Conservation (phyloP, 805 yeast species). For the Schizosaccharomyces lindneri region DNA sequence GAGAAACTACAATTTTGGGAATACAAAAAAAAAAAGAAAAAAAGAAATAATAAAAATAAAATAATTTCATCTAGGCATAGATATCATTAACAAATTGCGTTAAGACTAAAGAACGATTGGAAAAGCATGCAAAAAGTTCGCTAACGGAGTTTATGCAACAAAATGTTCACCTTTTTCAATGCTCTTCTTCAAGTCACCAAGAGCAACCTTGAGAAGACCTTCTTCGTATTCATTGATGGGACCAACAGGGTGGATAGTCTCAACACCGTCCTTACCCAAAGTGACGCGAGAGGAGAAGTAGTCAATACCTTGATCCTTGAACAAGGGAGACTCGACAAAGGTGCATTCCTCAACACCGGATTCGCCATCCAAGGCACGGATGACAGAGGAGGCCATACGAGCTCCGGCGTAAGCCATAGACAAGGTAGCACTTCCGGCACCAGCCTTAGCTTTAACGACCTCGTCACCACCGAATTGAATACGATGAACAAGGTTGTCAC, state of each 20-base stretch:
- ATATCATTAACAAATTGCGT: no score
- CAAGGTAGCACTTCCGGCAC: conserved; percentile 81
- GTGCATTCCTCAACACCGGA: conserved; percentile 36
- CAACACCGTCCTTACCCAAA: conserved; percentile 66
- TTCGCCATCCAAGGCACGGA: conserved; percentile 8
- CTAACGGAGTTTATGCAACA: conserved; percentile 19
- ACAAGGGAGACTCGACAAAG: conserved; percentile 44
- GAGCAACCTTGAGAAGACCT: conserved; percentile 55
- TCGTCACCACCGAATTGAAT: conserved; percentile 94
- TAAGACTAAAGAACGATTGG: no score
- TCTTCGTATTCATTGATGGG: conserved; percentile 53
- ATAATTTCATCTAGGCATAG: no score
- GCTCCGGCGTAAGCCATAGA: conserved; percentile 89
- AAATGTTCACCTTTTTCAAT: conserved; percentile 83
- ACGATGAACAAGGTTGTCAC: conserved; percentile 49
- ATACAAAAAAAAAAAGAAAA: no score
- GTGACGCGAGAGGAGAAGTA: conserved; percentile 91
- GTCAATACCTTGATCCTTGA: conserved; percentile 73
- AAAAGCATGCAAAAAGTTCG: no score
- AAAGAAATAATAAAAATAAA: no score
- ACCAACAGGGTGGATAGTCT: conserved; percentile 41
- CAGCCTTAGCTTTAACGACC: conserved; percentile 79
- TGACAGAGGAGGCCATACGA: conserved; percentile 25
- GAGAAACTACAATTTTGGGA: no score
- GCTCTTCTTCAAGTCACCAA: conserved; percentile 74